Conservation (phyloP, 2,329 filamentous ascomycete species). For the Colletotrichum chrysophilum region DNA sequence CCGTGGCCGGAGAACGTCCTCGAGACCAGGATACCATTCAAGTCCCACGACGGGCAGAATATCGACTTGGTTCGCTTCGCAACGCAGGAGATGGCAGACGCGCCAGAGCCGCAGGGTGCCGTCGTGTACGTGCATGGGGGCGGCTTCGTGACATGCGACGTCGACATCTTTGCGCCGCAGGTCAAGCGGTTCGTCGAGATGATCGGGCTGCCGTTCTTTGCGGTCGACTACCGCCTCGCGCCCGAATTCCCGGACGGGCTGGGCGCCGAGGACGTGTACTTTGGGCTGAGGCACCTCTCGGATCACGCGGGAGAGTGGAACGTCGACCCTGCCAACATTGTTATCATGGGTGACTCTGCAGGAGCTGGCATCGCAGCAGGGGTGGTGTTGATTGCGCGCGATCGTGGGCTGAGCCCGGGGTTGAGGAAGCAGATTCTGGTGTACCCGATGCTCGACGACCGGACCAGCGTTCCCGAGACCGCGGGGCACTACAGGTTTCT, state of each 20-base stretch:
- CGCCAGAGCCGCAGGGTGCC: constrained; percentile 25
- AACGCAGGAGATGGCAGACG: background rate
- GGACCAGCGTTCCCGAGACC: constrained; percentile 13
- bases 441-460: constrained; percentile 39
- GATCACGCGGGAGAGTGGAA: constrained; percentile 25
- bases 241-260: constrained; percentile 44
- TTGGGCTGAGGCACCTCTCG: constrained; percentile 29
- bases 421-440: constrained; percentile 34
- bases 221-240: constrained; percentile 47
- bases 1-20: background rate
- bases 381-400: constrained; percentile 43
- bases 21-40: background rate
- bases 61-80: constrained; percentile 6
- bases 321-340: constrained; percentile 24
- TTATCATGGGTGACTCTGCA: constrained; percentile 26
- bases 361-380: constrained; percentile 26
- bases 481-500: constrained; percentile 7
- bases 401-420: constrained; percentile 26
- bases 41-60: background rate
- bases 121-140: constrained; percentile 47
- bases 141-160: constrained; percentile 39
- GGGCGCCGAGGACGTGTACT: constrained; percentile 40
- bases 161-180: constrained; percentile 28
- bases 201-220: constrained; percentile 38
- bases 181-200: constrained; percentile 30